Conservation (phyloP, 208 protist species). For the Wallacemonas sp. region DNA sequence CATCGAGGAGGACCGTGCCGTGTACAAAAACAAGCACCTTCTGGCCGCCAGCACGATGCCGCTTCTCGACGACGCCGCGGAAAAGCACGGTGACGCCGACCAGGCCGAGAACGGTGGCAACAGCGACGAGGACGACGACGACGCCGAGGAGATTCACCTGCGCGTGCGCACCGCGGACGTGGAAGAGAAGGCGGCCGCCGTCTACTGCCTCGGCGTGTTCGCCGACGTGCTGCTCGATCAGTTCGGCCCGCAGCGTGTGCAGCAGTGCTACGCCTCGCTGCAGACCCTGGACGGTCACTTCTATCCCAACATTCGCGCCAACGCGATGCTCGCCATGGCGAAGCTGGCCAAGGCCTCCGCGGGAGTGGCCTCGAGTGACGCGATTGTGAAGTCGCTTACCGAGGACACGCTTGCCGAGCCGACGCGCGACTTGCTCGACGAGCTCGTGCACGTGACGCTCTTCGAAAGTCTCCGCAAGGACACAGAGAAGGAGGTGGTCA, state of each 20-base stretch:
- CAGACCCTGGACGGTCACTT: conserved; percentile 51
- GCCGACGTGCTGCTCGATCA: conserved; percentile 53
- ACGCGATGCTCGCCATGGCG: conserved; percentile 54
- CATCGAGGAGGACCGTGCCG: conserved; percentile 61
- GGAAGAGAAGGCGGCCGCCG: conserved; percentile 81
- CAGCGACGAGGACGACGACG: conserved; percentile 28
- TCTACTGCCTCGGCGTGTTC: conserved; percentile 83
- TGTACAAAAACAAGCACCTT: conserved; percentile 67
- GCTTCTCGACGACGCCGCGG: conserved; percentile 17
- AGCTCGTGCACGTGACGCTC: conserved; percentile 47
- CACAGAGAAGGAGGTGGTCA: conserved; percentile 72
- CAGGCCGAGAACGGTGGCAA: conserved; percentile 6
- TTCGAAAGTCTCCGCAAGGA: conserved; percentile 55
- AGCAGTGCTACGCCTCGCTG: conserved; percentile 57
- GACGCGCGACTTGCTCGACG: conserved; percentile 56
- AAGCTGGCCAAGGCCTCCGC: conserved; percentile 67
- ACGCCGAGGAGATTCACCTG: conserved; percentile 66
- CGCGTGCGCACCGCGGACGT: conserved; percentile 80
- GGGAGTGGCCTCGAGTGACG: conserved; percentile 21
- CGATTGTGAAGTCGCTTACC: conserved; percentile 21
- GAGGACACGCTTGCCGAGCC: conserved; percentile 53
- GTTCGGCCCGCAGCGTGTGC: conserved; percentile 53
- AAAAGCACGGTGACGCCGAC: conserved; percentile 34
- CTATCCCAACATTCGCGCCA: conserved; percentile 71
- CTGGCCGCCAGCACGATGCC: conserved; percentile 44